Evolutionary conservation across 2,329 filamentous ascomycete species (phyloP).

Genomic region (Verticillium nonalfalfae): DNA sequence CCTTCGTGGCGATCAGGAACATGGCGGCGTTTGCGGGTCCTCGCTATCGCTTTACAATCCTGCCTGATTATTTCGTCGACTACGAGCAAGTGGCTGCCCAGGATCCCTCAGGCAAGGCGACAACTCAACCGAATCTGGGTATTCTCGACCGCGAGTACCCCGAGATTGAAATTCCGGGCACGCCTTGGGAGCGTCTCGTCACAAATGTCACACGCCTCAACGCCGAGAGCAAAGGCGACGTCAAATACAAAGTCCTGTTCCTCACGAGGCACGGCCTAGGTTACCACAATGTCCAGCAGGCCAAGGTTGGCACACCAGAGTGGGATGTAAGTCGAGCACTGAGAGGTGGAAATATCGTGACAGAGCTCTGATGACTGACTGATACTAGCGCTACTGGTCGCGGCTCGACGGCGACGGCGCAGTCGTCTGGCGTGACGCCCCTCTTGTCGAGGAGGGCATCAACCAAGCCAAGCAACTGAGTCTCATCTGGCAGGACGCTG

Average conservation of each 20-base stretch:
- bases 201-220: slow-evolving; percentile 41
- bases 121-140: slow-evolving; percentile 43
- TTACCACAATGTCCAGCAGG: slow-evolving; percentile 39
- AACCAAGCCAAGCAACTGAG: slow-evolving; percentile 46
- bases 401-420: slow-evolving; percentile 29
- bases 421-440: slow-evolving; percentile 32
- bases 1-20: not conserved
- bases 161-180: slow-evolving; percentile 18
- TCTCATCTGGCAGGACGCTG: slow-evolving; percentile 41
- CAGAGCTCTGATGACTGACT: not conserved
- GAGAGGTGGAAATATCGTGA: too few relatives aligned
- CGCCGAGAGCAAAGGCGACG: slow-evolving; percentile 27
- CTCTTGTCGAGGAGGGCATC: slow-evolving; percentile 45
- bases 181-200: slow-evolving; percentile 46
- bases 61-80: not conserved
- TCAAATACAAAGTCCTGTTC: slow-evolving; percentile 47
- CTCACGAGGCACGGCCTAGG: slow-evolving; percentile 54
- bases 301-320: slow-evolving; percentile 47
- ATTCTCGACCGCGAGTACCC: slow-evolving; percentile 39
- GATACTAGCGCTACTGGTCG: slow-evolving; percentile 26
- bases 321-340: slow-evolving; percentile 39
- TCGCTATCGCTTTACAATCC: not conserved
- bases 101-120: slow-evolving; percentile 19
- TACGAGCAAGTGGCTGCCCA: not conserved
- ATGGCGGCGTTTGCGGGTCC: not conserved